Percentiles rank a stretch among this genome's conserved stretches.
Evolutionary conservation across 352 stramenopile species (phyloP).

Genomic region (Aphanomyces astaci): DNA sequence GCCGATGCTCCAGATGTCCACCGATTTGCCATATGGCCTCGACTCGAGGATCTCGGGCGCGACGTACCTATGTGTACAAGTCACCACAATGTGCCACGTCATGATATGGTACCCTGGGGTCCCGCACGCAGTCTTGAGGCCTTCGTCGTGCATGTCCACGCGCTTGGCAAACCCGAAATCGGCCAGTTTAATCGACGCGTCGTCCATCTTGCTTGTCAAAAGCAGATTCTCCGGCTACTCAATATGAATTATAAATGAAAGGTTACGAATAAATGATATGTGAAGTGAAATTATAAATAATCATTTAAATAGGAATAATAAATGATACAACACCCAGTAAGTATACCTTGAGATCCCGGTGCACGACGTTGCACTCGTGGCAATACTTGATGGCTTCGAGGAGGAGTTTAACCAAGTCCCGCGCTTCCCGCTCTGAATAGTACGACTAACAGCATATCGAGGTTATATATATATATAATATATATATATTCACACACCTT

Average conservation of each 20-base stretch:
- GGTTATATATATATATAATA: neutral
- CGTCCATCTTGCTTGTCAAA: constrained; percentile 69
- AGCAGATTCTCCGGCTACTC: constrained; percentile 87
- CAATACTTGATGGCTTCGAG: constrained; percentile 32
- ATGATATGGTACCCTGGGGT: constrained; percentile 34
- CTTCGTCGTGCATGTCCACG: constrained; percentile 35
- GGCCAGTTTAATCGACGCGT: constrained; percentile 86
- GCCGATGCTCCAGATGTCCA: constrained; percentile 83
- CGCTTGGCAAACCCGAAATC: constrained; percentile 92
- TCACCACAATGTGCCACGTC: neutral
- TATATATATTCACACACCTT: constrained; percentile 37
- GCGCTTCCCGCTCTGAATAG: constrained; percentile 84
- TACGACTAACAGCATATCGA: constrained; percentile 49
- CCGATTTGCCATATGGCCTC: constrained; percentile 65
- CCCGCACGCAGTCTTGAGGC: constrained; percentile 65
- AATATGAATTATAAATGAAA: too few relatives aligned
- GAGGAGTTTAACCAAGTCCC: constrained; percentile 77
- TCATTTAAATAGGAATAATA: neutral
- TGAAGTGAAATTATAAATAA: neutral
- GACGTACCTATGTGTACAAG: constrained; percentile 42
- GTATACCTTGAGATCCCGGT: constrained; percentile 1
- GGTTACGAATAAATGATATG: neutral
- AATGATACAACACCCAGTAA: too few relatives aligned
- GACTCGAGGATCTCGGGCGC: constrained; percentile 81
- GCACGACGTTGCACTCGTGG: neutral